These are phyloP conservation scores for Candida sp. DNA, from an alignment of 1,139 yeast species.

Conservation along the genomic window DNA sequence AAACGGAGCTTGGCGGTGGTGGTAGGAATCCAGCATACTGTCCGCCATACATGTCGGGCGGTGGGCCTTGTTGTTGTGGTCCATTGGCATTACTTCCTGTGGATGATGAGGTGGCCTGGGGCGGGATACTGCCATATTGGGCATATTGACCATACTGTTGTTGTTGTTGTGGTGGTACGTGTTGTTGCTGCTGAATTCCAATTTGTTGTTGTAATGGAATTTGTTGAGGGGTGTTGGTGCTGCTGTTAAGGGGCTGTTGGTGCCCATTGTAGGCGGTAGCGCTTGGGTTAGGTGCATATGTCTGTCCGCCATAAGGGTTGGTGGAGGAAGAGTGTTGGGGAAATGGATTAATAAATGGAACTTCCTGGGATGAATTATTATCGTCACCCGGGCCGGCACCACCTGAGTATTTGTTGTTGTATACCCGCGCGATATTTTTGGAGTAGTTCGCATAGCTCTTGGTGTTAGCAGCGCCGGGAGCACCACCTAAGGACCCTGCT, in stretches of 20 bases:
- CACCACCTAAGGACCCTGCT: too few relatives aligned
- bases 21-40: conserved; percentile 19
- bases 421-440: background rate
- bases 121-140: conserved; percentile 2
- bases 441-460: background rate
- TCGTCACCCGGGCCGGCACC: conserved; percentile 5
- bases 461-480: background rate
- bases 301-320: conserved; percentile 1
- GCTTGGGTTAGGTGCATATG: background rate
- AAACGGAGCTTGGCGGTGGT: conserved; percentile 7
- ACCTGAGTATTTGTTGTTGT: conserved; percentile 17
- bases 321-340: background rate
- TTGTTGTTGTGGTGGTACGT: conserved; percentile 3
- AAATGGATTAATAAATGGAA: conserved; percentile 2
- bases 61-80: conserved; percentile 1
- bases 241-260: background rate
- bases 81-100: background rate
- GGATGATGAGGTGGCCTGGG: background rate
- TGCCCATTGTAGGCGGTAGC: background rate
- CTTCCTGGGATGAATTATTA: background rate
- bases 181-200: conserved; percentile 3
- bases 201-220: conserved; percentile 5
- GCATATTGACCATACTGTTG: conserved; percentile 11
- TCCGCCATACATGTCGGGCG: conserved; percentile 10
- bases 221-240: background rate